These are phyloP conservation scores for Septoria linicola DNA, from an alignment of 2,329 filamentous ascomycete species.

Conservation along the genomic window DNA sequence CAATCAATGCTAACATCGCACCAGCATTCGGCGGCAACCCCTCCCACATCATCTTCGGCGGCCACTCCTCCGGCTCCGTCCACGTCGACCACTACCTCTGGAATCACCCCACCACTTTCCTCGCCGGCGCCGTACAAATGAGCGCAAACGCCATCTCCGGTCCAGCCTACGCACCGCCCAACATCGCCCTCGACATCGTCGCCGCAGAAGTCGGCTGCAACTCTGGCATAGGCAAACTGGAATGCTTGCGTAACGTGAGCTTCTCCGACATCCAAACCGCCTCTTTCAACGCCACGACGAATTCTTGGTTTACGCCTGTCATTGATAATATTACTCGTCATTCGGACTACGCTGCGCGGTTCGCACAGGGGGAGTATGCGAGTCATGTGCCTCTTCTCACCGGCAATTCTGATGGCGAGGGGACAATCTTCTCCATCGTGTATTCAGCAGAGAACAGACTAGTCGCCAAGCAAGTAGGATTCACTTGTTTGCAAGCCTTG, in stretches of 20 bases:
- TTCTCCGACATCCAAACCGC: conserved; percentile 36
- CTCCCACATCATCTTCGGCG: conserved; percentile 7
- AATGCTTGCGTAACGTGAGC: conserved; percentile 41
- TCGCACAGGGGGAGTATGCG: conserved; percentile 1
- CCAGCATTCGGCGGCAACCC: conserved; percentile 13
- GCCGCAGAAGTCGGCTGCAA: conserved; percentile 42
- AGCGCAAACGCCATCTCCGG: conserved; percentile 46
- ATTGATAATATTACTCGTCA: conserved; percentile 11
- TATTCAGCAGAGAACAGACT: conserved; percentile 13
- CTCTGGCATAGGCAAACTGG: conserved; percentile 37
- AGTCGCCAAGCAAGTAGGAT: too few species aligned
- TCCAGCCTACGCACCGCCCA: conserved; percentile 41
- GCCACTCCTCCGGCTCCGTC: conserved; percentile 40
- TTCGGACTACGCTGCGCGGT: conserved; percentile 2
- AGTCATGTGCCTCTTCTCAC: conserved; percentile 14
- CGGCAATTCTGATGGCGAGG: conserved; percentile 8
- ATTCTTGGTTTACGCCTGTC: conserved; percentile 16
- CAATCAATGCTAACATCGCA: too few species aligned
- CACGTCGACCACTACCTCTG: conserved; percentile 43
- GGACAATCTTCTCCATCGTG: conserved; percentile 4
- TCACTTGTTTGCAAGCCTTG: too few species aligned
- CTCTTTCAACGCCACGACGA: conserved; percentile 34
- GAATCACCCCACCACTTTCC: conserved; percentile 11
- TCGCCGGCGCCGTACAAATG: conserved; percentile 38
- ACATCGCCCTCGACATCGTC: conserved; percentile 42